Base-by-base conservation (phyloP, 805 yeast genomes). In the Yarrowia phangngaensis region DNA sequence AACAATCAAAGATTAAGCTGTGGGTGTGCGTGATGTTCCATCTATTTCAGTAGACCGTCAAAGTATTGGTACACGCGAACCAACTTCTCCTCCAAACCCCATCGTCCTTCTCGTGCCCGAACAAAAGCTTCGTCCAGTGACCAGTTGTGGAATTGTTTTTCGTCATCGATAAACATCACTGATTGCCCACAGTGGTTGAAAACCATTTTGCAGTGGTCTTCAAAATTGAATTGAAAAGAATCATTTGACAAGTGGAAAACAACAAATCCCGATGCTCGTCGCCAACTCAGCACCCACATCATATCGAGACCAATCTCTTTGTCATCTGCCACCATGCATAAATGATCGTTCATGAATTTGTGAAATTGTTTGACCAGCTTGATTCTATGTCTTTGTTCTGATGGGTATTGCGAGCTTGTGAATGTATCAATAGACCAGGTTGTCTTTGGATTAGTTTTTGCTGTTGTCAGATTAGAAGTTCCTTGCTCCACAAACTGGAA, bases 191-290 rank as follows among this genome's bases (percentile, higher is more conserved):
- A 71, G 56, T 81, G 81, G 33, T 89, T 82, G 29, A 90, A 64
- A 52, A 94, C 80, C 50, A 89, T 68, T 67, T 92, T 92, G 66
- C 84, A 89, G 62, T 92, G 98, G 67, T 92, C 97, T 64, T 83
- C 83, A 68, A 92, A 92, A 67, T 92, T 92, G 70, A 89, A 89
- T 65, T 92, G 98, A 65, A 84, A 79, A 31, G 87, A 81, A 15
- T 95, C 96, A 61, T 88, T 86, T 61, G 95, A 85, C 70, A 92
- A 69, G 64, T 87, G 90, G 69, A 92, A 92, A 94, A 89, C 84
- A 50, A 89, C 86, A 63, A 77, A 86, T 54, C 79, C 81, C 35
- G 79, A 75, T 48, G 81, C 79, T 64, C 97, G 79, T 17, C 86
- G 78, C 62, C 84, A 87, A 58, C 94, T 75, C 69, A 92, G 79